Base-by-base conservation (phyloP, 1,139 yeast species). In the Hansenula anomala region DNA sequence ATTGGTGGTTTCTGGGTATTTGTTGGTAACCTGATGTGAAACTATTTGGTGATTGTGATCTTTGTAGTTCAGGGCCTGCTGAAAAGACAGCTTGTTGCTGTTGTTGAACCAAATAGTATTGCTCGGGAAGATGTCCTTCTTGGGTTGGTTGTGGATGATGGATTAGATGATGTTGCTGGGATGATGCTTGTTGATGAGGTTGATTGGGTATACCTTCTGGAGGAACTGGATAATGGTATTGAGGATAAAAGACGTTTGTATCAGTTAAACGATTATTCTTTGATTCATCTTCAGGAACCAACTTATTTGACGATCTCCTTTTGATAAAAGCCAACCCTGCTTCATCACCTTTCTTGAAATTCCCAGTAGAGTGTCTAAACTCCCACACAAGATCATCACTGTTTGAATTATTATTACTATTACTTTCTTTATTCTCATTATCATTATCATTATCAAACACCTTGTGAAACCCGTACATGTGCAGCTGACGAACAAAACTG, bases 341-440 rank as follows among this genome's bases (percentile, higher is more conserved):
- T 43, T 80, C 78, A 55, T 89, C 92, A 40, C 87, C 89, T 44
- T 86, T 80, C 50, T 72, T 75, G 61, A 90, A 90, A 42, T 71
- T 66, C 7, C 94, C 95, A 30, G 81, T 76, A 33, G 85, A 79
- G 56, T 90, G 98, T 47, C 82, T 81, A 63, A 90, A 90, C 60
- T 87, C 95, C 97, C 97, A 90, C 6, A 74, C 45, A 63, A 58
- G 45, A 19, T 52, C 54, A 25, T 55, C 54, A 32, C 52, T 54
- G 17, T 47, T 45, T 14, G 41, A 40, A 17, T 28, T 33, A 29
- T 28, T 22, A 16, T 23, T 45, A 20, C 36, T 28, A 15, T 36
- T 38, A 20, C 27, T 29, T 25, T 32, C 23, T 17, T 25, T 28
- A 5, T 30, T 23, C 30, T 27, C 37, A 11, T 22, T 26, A 29